A percentile compares a stretch with the other conserved stretches of the same genome.
Evolutionary conservation across 179 eudicot species (phyloP).

Genomic region (Corrigiola litoralis): DNA sequence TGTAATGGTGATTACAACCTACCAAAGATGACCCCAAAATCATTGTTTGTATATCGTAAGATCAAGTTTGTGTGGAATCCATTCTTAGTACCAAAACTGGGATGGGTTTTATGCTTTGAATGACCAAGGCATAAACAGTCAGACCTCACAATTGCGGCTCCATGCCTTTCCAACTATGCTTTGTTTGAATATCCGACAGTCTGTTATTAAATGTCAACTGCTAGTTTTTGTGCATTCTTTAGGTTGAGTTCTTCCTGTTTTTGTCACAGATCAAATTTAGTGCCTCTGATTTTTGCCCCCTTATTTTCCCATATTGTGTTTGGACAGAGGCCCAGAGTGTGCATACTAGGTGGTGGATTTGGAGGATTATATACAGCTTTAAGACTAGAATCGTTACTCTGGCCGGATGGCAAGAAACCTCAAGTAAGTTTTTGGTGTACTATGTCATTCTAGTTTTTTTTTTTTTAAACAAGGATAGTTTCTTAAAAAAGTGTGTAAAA

Average conservation of each 20-base stretch:
- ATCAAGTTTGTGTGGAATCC: neutral
- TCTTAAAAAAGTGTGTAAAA: neutral
- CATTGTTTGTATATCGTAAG: neutral
- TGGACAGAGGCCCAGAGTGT: conserved; percentile 82
- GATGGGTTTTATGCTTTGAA: too few relatives aligned
- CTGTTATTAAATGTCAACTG: too few relatives aligned
- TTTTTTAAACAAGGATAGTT: neutral
- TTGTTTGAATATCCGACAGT: too few relatives aligned
- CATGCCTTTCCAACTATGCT: too few relatives aligned
- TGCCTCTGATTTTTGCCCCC: neutral
- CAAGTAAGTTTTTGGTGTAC: conserved; percentile 48
- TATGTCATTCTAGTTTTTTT: neutral
- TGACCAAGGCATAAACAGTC: too few relatives aligned
- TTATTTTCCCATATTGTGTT: neutral
- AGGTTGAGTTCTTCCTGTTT: too few relatives aligned
- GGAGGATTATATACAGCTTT: conserved; percentile 97
- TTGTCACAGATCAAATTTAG: neutral
- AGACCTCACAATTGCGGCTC: too few relatives aligned
- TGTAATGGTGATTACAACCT: too few relatives aligned
- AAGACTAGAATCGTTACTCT: conserved; percentile 85
- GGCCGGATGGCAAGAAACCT: conserved; percentile 95
- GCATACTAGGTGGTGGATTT: conserved; percentile 98
- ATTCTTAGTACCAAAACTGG: neutral
- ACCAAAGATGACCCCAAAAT: too few relatives aligned
- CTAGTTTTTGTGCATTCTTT: too few relatives aligned